Conservation (phyloP, 2,329 filamentous ascomycete species). For the Spiromastix sp. region DNA sequence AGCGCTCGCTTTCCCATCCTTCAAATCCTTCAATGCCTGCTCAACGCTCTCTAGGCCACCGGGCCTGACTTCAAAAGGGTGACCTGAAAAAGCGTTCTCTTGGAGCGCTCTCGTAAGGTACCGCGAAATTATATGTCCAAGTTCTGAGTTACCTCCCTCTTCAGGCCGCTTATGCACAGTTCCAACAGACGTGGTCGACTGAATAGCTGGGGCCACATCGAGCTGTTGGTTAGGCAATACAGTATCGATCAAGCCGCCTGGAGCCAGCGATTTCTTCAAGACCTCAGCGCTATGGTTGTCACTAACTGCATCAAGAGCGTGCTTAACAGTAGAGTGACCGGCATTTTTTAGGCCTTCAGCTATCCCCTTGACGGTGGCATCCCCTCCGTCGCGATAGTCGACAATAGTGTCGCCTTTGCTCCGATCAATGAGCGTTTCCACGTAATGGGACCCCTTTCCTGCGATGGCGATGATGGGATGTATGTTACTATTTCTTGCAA, state of each 20-base stretch:
- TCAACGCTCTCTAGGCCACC: conserved; percentile 42
- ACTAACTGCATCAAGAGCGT: conserved; percentile 48
- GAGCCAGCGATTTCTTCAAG: conserved; percentile 34
- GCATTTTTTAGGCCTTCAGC: conserved; percentile 28
- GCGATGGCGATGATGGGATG: conserved; percentile 53
- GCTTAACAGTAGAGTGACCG: conserved; percentile 21
- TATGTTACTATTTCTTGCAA: conserved; percentile 45
- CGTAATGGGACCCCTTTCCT: conserved; percentile 41
- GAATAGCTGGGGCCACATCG: conserved; percentile 13
- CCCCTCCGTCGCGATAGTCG: conserved; percentile 51
- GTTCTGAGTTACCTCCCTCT: conserved; percentile 26
- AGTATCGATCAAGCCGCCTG: conserved; percentile 26
- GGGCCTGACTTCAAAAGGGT: conserved; percentile 40
- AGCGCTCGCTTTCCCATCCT: conserved; percentile 50
- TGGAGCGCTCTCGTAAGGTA: conserved; percentile 37
- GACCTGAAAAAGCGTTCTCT: conserved; percentile 40
- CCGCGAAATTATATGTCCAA: conserved; percentile 36
- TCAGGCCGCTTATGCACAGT: conserved; percentile 19
- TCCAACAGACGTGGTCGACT: conserved; percentile 26
- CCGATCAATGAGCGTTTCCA: conserved; percentile 42
- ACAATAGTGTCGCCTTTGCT: conserved; percentile 47
- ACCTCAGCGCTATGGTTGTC: conserved; percentile 42
- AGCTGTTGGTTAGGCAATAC: conserved; percentile 36
- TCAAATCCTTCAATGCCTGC: conserved; percentile 44
- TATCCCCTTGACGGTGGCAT: conserved; percentile 38